phyloP scores from a whole-genome alignment of 768 basidiomycete species.

The Lentinula aciculospora region DNA sequence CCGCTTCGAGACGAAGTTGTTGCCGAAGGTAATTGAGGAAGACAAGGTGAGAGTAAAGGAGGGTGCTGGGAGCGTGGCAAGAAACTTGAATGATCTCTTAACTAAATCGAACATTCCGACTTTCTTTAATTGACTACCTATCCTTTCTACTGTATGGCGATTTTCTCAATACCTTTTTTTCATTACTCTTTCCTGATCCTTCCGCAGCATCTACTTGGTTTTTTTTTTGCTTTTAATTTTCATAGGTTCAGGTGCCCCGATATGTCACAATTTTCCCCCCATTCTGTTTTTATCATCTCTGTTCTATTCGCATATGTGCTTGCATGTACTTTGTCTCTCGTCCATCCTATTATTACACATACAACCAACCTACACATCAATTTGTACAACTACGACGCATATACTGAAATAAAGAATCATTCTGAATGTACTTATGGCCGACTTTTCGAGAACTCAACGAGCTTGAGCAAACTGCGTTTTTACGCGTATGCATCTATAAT shows the following conservation, averaged over 20 bases:
- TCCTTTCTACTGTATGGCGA: not conserved
- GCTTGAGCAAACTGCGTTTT: not conserved
- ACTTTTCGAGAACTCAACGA: not conserved
- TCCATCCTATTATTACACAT: too few relatives aligned
- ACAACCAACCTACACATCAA: not conserved
- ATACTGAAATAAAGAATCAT: not conserved
- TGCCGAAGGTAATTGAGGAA: conserved; percentile 56
- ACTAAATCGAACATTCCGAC: conserved; percentile 39
- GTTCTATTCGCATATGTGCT: not conserved
- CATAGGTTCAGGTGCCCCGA: not conserved
- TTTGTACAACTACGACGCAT: not conserved
- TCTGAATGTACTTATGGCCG: too few relatives aligned
- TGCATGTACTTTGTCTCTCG: not conserved
- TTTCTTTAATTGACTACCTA: conserved; percentile 21
- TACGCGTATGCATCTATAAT: not conserved
- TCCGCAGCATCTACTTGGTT: not conserved
- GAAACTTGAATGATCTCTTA: conserved; percentile 68
- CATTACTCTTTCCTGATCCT: not conserved
- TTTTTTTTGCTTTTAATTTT: not conserved
- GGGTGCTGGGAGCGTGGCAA: conserved; percentile 68
- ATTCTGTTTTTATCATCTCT: not conserved
- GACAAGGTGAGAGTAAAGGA: conserved; percentile 65
- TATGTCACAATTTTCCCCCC: not conserved
- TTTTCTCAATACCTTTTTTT: not conserved
- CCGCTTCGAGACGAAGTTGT: conserved; percentile 66